Evolutionary conservation across 2,329 filamentous ascomycete species (phyloP), one percentile per base, ranked within the genome.

Genomic region (Xylaria sp.): DNA sequence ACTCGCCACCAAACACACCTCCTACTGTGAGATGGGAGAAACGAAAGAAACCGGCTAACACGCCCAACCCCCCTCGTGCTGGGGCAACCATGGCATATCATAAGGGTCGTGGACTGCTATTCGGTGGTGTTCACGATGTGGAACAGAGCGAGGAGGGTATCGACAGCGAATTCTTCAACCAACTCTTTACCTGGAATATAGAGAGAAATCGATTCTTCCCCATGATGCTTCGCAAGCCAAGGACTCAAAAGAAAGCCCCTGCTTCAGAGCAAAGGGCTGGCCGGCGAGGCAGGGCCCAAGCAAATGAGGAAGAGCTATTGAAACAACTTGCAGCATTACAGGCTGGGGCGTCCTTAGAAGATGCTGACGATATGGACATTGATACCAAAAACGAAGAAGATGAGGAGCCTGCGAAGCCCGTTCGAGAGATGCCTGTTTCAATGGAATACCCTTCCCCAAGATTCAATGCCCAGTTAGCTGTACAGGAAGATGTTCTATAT

Each of bases 131-230:
- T 3, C 94, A 98, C 76, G 94, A 97, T 74, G 92, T 97, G 0
- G 94, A 97, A 79, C 88, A 94, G 78, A 95, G 89, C 72, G 94
- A 97, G 78, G 96, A 99, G 79, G 94, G 93, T 3, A 97, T 99
- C 73, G 95, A 99, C 64, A 97, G 93, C 78, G 94, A 98, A 79
- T 99, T 99, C 82, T 99, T 98, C 83, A 95, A 98, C 75, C 88
- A 91, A 65, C 82, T 98, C 28, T 97, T 92, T 76, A 92, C 94
- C 5, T 98, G 94, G 93, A 98, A 97, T 77, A 90, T 97, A 71
- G 96, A 98, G 76, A 89, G 95, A 68, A 99, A 99, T 79, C 88
- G 96, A 9, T 98, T 97, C 83, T 98, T 98, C 84, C 93, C 92
- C 1, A 85, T 98, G 54, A 84, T 85, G 10, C 83, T 98, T 55